Evolutionary conservation across 1,139 yeast species (phyloP), one percentile per base, ranked within the genome.

Genomic region (Yamadazyma sp.): DNA sequence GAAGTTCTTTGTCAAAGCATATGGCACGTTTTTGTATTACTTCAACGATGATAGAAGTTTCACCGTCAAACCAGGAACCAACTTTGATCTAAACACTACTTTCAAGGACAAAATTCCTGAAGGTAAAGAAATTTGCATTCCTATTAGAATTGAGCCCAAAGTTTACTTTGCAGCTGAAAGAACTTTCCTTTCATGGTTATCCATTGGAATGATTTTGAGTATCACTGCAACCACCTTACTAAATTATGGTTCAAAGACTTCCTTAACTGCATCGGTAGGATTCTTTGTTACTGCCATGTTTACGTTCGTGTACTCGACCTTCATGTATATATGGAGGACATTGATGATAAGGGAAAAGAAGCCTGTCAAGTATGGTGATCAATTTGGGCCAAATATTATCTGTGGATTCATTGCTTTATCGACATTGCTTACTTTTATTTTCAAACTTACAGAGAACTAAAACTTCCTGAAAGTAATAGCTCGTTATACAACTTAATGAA

Each of bases 231-330:
- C 83, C 13, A 68, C 89, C 1, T 68, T 85, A 47, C 65, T 85
- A 51, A 81, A 82, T 44, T 85, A 81, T 57, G 92, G 94, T 51
- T 76, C 80, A 42, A 65, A 67, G 36, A 66, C 80, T 30, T 82
- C 96, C 0, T 71, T 88, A 51, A 74, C 87, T 32, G 95, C 97
- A 0, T 83, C 96, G 1, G 73, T 88, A 40, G 95, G 95, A n/a
- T 92, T 92, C 64, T 89, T 86, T 64, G 42, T 86, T 15, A 80
- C 95, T 18, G 88, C 97, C 0, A 69, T 88, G 28, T 66, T 79
- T 44, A 83, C 94, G 10, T 76, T 90, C 42, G 40, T 70, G 14
- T 90, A 90, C 60, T 77, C 96, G n/a, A 75, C 86, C 14, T 76
- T 71, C 50, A 76, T 78, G 53, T 92, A 89, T 62, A 64, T 89